Evolutionary conservation across 306 rosid species (phyloP).

Genomic region (Quercus alba): DNA sequence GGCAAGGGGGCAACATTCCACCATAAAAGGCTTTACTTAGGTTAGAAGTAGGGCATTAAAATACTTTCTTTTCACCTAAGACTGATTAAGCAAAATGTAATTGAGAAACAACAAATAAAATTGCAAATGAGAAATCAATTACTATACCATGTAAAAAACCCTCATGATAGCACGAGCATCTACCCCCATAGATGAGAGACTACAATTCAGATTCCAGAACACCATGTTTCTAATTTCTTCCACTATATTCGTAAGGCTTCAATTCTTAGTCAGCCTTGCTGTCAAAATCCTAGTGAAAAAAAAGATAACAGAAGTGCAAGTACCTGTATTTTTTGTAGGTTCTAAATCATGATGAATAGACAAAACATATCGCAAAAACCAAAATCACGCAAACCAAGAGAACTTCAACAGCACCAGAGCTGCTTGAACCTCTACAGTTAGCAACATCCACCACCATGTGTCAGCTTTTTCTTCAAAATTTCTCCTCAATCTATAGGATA

Average conservation of each 20-base stretch:
- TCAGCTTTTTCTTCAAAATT: background rate
- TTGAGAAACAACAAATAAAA: background rate
- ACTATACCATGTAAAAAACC: conserved; percentile 16
- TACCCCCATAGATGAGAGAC: background rate
- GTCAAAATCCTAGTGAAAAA: conserved; percentile 6
- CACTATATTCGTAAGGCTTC: conserved; percentile 20
- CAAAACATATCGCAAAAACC: background rate
- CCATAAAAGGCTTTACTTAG: no score
- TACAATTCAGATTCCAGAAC: conserved; percentile 3
- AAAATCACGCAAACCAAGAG: background rate
- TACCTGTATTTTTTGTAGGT: conserved; percentile 16
- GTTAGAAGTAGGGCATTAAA: background rate
- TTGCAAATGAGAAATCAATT: conserved; percentile 4
- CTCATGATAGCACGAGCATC: background rate
- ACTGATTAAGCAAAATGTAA: background rate
- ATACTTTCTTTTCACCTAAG: background rate
- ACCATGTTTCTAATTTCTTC: conserved; percentile 4
- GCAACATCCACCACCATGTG: background rate
- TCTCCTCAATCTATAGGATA: background rate
- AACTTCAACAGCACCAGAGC: conserved; percentile 11
- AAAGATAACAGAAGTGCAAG: background rate
- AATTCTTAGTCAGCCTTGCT: conserved; percentile 7
- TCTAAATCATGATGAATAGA: conserved; percentile 15
- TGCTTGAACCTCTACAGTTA: conserved; percentile 1
- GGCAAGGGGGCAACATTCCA: no score